Conservation (phyloP, 2,329 filamentous ascomycete genomes). For the Pseudomassariella vexata region DNA sequence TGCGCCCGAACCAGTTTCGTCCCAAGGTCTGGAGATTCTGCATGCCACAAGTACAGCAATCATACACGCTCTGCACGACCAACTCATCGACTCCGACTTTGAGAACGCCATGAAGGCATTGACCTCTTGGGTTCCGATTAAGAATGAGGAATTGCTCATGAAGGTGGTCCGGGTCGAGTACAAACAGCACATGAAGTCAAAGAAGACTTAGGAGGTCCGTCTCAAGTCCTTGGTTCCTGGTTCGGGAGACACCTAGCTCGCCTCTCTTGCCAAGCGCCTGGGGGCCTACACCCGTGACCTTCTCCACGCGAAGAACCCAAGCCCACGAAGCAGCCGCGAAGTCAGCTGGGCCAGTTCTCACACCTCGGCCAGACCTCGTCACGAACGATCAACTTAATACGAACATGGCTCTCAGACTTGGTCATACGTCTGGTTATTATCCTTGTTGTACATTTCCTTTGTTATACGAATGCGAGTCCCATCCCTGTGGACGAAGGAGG, state of each 20-base stretch:
- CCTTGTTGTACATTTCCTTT: no score
- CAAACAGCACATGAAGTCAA: conserved; percentile 54
- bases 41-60: conserved; percentile 87
- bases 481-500: no score
- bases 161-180: conserved; percentile 82
- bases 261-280: background rate
- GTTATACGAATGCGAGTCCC: no score
- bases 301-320: background rate
- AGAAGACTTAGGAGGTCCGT: conserved; percentile 25
- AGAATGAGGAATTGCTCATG: conserved; percentile 92
- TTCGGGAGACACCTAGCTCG: no score
- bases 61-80: conserved; percentile 83
- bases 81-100: conserved; percentile 88
- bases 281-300: background rate
- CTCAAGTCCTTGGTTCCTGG: conserved; percentile 9
- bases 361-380: no score
- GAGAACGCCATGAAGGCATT: conserved; percentile 97
- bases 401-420: no score
- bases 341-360: background rate
- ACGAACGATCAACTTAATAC: no score
- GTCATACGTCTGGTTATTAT: no score
- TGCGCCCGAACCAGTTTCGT: conserved; percentile 29
- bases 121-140: conserved; percentile 88
- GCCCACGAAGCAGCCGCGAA: background rate
- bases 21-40: conserved; percentile 72